Evolutionary conservation across 2,329 filamentous ascomycete species (phyloP).

Genomic region (Microcera coccophila): DNA sequence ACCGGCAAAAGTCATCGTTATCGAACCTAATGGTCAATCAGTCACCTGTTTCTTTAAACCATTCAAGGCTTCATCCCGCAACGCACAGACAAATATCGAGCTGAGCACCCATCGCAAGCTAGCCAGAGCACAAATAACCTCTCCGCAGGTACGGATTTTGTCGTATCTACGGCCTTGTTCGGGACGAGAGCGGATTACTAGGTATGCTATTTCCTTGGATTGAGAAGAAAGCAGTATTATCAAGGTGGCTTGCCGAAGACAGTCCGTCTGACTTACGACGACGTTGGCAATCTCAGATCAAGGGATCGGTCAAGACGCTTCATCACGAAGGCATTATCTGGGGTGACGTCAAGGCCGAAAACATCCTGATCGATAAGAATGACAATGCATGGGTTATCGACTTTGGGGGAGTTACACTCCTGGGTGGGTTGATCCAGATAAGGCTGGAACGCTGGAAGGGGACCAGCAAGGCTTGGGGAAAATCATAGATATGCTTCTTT

Average conservation of each 20-base stretch:
- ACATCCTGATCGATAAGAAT: conserved; percentile 27
- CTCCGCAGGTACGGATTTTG: background rate
- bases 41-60: background rate
- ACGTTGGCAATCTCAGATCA: conserved; percentile 20
- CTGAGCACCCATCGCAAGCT: background rate
- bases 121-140: background rate
- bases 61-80: background rate
- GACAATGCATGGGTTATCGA: conserved; percentile 31
- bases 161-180: background rate
- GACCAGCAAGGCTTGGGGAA: conserved; percentile 11
- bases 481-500: background rate
- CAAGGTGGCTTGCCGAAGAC: too few species aligned
- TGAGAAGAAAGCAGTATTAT: background rate
- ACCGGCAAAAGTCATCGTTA: background rate
- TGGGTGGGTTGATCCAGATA: conserved; percentile 27
- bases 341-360: conserved; percentile 30
- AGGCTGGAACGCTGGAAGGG: conserved; percentile 23
- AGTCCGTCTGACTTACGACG: too few species aligned
- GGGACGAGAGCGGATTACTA: background rate
- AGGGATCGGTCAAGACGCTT: background rate
- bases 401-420: conserved; percentile 28
- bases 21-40: background rate
- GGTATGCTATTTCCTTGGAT: background rate
- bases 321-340: conserved; percentile 20
- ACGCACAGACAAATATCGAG: background rate